Conservation (phyloP, 2,329 filamentous ascomycete genomes). For the Boeremia exigua region DNA sequence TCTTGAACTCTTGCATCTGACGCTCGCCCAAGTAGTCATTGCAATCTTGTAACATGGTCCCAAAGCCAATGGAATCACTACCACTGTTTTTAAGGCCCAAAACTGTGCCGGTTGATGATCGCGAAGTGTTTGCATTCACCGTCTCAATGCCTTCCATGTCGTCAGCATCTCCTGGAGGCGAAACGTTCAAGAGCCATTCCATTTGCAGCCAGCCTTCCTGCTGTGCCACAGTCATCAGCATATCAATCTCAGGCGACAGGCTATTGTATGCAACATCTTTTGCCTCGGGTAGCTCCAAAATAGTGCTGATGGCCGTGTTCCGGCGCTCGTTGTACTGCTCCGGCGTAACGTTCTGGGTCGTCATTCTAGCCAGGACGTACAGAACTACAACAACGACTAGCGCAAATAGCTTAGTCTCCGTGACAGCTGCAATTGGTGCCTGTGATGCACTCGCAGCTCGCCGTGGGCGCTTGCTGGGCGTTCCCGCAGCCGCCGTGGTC, state of each 20-base stretch:
- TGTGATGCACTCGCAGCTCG: constrained; percentile 36
- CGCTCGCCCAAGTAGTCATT: constrained; percentile 74
- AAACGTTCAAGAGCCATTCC: constrained; percentile 63
- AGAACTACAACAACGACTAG: constrained; percentile 67
- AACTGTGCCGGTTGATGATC: constrained; percentile 45
- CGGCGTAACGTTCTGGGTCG: constrained; percentile 36
- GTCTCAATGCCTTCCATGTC: constrained; percentile 38
- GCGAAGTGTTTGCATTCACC: constrained; percentile 22
- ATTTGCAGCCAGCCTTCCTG: constrained; percentile 57
- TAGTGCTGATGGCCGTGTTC: constrained; percentile 58
- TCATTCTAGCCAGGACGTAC: constrained; percentile 61
- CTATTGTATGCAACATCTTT: constrained; percentile 55
- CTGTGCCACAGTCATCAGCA: constrained; percentile 41
- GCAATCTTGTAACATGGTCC: constrained; percentile 76
- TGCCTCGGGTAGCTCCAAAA: constrained; percentile 57
- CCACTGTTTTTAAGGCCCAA: constrained; percentile 52
- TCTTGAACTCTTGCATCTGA: constrained; percentile 64
- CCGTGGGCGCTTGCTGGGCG: constrained; percentile 57
- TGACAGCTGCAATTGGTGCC: constrained; percentile 15
- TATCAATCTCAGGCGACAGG: constrained; percentile 45
- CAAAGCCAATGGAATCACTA: constrained; percentile 54
- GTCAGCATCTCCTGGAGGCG: constrained; percentile 33
- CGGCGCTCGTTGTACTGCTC: constrained; percentile 42
- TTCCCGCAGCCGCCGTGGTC: constrained; percentile 38
- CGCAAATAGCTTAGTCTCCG: constrained; percentile 41